Conservation (phyloP, 306 rosid species). For the Lotus japonicus region DNA sequence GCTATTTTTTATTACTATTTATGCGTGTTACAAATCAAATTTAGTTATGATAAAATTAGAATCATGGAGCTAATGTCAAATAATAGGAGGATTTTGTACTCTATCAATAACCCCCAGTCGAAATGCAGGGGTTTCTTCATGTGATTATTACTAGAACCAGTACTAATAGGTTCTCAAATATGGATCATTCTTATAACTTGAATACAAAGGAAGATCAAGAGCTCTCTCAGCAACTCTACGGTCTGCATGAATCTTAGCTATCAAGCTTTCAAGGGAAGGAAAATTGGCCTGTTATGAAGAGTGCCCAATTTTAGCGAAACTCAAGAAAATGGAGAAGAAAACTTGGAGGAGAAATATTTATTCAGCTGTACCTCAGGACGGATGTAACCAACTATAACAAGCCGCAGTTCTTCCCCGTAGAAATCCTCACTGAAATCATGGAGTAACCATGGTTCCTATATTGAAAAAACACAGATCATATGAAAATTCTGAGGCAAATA, state of each 20-base stretch:
- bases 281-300: conserved; percentile 63
- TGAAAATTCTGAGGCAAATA: neutral
- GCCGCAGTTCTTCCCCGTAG: conserved; percentile 75
- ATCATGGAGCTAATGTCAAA: neutral
- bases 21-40: neutral
- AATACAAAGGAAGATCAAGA: conserved; percentile 84
- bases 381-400: conserved; percentile 83
- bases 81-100: neutral
- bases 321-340: neutral
- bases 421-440: conserved; percentile 69
- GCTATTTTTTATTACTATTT: neutral
- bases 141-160: neutral
- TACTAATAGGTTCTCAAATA: conserved; percentile 35
- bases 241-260: conserved; percentile 78
- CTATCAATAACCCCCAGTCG: neutral
- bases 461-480: neutral
- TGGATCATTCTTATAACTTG: conserved; percentile 51
- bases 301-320: conserved; percentile 21
- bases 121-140: neutral
- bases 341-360: neutral
- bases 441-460: conserved; percentile 96
- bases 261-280: conserved; percentile 63
- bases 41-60: neutral
- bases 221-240: conserved; percentile 62
- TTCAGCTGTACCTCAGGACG: conserved; percentile 70